A percentile compares a stretch with the other conserved stretches of the same genome.
These are phyloP conservation scores for Colletotrichum cuscutae DNA, from an alignment of 2,329 filamentous ascomycete species.

Conservation along the genomic window DNA sequence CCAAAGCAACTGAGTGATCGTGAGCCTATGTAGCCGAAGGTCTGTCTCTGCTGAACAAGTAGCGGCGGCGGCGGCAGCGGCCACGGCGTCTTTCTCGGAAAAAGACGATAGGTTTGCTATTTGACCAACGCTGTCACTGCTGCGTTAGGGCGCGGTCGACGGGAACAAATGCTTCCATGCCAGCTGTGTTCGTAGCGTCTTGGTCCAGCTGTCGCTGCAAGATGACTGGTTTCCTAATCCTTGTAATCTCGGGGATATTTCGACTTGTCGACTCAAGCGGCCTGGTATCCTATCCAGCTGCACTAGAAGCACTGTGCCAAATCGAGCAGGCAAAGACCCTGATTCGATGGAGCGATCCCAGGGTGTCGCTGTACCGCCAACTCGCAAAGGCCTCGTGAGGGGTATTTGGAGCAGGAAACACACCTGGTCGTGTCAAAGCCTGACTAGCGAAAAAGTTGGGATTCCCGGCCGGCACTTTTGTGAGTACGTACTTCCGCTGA, in stretches of 20 bases:
- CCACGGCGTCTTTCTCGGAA: slow-evolving; percentile 27
- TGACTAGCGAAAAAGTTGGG: slow-evolving; percentile 20
- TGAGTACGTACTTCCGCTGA: slow-evolving; percentile 24
- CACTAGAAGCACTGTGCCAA: slow-evolving; percentile 6
- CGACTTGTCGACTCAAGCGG: slow-evolving; percentile 32
- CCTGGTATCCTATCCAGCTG: slow-evolving; percentile 1
- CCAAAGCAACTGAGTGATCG: background rate
- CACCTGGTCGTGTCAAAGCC: slow-evolving; percentile 24
- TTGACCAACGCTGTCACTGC: slow-evolving; percentile 24
- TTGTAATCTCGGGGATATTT: slow-evolving; percentile 34
- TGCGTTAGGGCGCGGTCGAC: slow-evolving; percentile 10
- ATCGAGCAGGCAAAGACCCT: slow-evolving; percentile 33
- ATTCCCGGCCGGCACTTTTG: slow-evolving; percentile 33
- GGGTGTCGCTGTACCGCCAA: background rate
- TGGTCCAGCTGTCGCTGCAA: background rate
- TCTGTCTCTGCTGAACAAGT: background rate
- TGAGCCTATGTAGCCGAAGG: background rate
- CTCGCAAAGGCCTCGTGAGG: slow-evolving; percentile 16
- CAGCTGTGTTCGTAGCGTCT: slow-evolving; percentile 4
- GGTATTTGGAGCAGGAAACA: slow-evolving; percentile 22
- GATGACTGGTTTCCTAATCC: background rate
- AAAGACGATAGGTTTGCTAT: background rate
- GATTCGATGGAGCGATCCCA: slow-evolving; percentile 7
- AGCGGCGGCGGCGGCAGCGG: slow-evolving; percentile 4
- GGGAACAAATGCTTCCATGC: slow-evolving; percentile 12